These are phyloP conservation scores for Talaromyces wortmannii DNA, from an alignment of 495 filamentous ascomycete species.

Conservation along the genomic window DNA sequence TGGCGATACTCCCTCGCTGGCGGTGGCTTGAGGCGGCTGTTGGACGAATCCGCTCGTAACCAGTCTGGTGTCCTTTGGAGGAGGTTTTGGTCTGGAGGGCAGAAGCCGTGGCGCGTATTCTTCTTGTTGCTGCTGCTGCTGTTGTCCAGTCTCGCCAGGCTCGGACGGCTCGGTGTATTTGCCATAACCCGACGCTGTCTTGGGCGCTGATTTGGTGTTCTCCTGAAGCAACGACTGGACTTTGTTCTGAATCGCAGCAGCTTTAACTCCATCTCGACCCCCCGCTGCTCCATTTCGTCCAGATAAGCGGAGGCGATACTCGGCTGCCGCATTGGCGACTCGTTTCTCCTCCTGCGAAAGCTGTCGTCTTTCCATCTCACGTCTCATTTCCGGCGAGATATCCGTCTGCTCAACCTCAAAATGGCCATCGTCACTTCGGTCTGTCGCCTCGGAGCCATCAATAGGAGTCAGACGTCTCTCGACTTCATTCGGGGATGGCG, in stretches of 20 bases:
- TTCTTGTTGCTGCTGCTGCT: too few species aligned
- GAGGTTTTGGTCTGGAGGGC: conserved; percentile 1
- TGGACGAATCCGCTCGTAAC: background rate
- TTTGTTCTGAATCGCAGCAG: conserved; percentile 80
- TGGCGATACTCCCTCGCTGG: background rate
- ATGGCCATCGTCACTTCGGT: conserved; percentile 59
- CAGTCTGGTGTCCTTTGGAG: conserved; percentile 2
- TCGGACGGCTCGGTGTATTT: conserved; percentile 57
- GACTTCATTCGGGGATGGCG: conserved; percentile 34
- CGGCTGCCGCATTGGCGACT: conserved; percentile 87
- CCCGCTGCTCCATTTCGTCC: conserved; percentile 41
- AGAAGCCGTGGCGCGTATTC: background rate
- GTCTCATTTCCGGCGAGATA: conserved; percentile 80
- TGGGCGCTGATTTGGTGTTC: conserved; percentile 52
- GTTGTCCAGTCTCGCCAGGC: conserved; percentile 27
- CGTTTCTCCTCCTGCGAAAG: conserved; percentile 85
- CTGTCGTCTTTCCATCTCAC: conserved; percentile 79
- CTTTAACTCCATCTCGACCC: conserved; percentile 38
- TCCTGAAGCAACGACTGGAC: conserved; percentile 85
- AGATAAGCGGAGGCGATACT: conserved; percentile 74
- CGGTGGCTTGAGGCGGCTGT: background rate
- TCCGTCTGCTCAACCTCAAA: conserved; percentile 55
- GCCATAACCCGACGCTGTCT: conserved; percentile 86
- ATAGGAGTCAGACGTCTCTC: conserved; percentile 59
- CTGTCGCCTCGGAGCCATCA: conserved; percentile 68